Conservation (phyloP, 257 asterid genomes). For the Plantago ovata region DNA sequence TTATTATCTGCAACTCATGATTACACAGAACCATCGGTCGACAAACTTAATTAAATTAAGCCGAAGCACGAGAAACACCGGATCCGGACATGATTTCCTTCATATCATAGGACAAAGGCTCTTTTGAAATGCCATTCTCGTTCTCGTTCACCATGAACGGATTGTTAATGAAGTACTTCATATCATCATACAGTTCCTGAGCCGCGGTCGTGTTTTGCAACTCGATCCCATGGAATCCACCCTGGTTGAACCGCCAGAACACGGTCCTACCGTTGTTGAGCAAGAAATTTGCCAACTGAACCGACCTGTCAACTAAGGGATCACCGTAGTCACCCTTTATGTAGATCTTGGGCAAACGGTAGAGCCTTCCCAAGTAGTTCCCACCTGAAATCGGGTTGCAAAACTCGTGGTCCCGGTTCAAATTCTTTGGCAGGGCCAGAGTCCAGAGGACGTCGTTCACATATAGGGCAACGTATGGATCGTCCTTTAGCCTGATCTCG, state of each 20-base stretch:
- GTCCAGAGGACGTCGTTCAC: slow-evolving; percentile 27
- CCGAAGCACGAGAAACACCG: neutral
- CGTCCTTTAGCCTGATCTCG: slow-evolving; percentile 21
- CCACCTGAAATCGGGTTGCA: slow-evolving; percentile 30
- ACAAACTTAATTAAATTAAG: neutral
- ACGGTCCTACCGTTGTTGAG: neutral
- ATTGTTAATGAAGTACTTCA: slow-evolving; percentile 15
- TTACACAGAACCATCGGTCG: too few species aligned
- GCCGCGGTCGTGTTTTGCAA: slow-evolving; percentile 6
- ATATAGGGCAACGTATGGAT: slow-evolving; percentile 20
- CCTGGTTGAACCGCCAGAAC: neutral
- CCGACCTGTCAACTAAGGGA: slow-evolving; percentile 25
- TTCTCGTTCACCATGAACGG: too few species aligned
- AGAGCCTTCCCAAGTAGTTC: slow-evolving; percentile 15
- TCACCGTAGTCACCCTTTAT: slow-evolving; percentile 20
- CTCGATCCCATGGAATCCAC: too few species aligned
- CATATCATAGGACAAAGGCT: too few species aligned
- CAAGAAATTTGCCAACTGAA: slow-evolving; percentile 3
- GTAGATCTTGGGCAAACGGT: slow-evolving; percentile 19
- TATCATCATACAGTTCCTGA: slow-evolving; percentile 14
- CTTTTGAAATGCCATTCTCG: neutral
- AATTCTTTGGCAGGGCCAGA: slow-evolving; percentile 19
- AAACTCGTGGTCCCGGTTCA: slow-evolving; percentile 27
- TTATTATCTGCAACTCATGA: too few species aligned
- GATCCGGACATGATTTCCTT: too few species aligned